Conservation (phyloP, 345 rosid species). For the Citropsis articulata region DNA sequence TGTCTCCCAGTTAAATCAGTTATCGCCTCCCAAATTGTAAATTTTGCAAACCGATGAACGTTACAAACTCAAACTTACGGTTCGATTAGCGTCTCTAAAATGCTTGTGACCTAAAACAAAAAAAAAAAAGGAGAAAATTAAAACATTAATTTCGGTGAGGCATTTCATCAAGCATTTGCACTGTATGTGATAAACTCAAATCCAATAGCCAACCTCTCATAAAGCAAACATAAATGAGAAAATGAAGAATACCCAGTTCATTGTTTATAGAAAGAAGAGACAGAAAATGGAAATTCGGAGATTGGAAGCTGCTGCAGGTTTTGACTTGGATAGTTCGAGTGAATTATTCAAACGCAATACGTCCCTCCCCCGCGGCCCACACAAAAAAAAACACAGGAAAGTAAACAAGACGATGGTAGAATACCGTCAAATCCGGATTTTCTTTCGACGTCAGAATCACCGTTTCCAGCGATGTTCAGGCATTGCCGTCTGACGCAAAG, state of each 20-base stretch:
- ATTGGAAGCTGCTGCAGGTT: not conserved
- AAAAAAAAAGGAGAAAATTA: not conserved
- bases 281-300: not conserved
- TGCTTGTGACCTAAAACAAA: not conserved
- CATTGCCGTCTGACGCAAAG: not conserved
- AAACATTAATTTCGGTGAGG: not conserved
- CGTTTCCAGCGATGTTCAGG: not conserved
- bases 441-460: not conserved
- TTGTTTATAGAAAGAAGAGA: not conserved
- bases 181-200: too few species aligned
- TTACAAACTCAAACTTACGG: not conserved
- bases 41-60: not conserved
- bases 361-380: not conserved
- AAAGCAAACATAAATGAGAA: not conserved
- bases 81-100: not conserved
- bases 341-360: not conserved
- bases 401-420: not conserved
- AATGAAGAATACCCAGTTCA: conserved; percentile 6
- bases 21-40: not conserved
- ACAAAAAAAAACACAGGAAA: not conserved
- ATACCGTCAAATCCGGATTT: not conserved
- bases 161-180: conserved; percentile 5
- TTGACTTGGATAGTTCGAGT: not conserved
- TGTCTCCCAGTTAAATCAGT: conserved; percentile 1
- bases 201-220: not conserved